Base-by-base conservation (phyloP, 2,329 filamentous ascomycete species). In the Stenocarpella maydis region DNA sequence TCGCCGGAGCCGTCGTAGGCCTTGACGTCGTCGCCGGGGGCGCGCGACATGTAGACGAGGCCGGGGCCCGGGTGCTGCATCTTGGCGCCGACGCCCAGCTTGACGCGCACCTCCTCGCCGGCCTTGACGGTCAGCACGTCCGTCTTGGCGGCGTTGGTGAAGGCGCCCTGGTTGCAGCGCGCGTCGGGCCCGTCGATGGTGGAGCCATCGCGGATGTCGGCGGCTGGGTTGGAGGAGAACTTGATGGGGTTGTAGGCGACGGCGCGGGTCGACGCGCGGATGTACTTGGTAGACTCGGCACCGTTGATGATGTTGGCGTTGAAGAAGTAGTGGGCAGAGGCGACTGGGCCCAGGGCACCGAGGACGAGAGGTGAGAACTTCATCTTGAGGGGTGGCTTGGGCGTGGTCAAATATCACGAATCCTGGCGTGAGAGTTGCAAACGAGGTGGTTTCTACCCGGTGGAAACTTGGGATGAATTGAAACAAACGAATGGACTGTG, bases 11-110 rank as follows among this genome's bases (percentile, higher is more conserved):
- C 61, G 39, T 65, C 61, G 61, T 65, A 65, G 31, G 3, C 37
- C 31, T 45, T 47, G 21, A 49, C 61, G n/a, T 45, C 47, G 15
- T 15, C 31, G 24, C 28, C 19, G 19, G 61, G 43, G 21, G 61
- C 61, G 14, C 52, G 50, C 21, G 61, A 65, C 61, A 82, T 75
- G 0, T 54, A 54, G 19, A 54, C n/a, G 37, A 37, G 52, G 52
- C 52, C n/a, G n/a, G 19, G 52, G 52, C 52, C 52, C 31, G 52
- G 52, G 10, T 54, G 52, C 19, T 54, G 52, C 52, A 54, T 37
- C 10, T 28, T 54, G 52, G 52, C 52, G 1, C 52, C 52, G 12
- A 54, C 52, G 19, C 52, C 52, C 1, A 54, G 52, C 52, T 54
- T 28, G 17, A 54, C 52, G 12, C 28, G 34, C 31, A 54, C 52